These are phyloP conservation scores for Collybia sp. DNA, from an alignment of 768 basidiomycete genomes.

Conservation along the genomic window DNA sequence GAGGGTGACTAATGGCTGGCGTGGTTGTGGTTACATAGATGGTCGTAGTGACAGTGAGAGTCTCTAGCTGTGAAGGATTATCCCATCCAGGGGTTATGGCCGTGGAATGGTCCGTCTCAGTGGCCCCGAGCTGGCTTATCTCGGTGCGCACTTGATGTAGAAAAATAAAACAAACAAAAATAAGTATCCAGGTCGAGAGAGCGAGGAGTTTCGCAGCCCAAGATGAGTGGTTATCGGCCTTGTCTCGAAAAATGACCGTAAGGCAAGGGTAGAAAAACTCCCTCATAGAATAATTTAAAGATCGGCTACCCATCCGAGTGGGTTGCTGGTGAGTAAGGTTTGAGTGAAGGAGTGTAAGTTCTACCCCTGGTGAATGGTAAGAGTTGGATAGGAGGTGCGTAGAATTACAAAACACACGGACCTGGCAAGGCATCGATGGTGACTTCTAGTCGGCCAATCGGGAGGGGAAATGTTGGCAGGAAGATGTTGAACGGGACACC, in stretches of 20 bases:
- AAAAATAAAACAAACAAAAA: conserved; percentile 21
- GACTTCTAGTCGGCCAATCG: conserved; percentile 64
- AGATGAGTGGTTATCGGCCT: conserved; percentile 7
- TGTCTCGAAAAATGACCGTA: conserved; percentile 28
- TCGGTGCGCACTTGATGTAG: conserved; percentile 22
- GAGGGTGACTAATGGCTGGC: conserved; percentile 15
- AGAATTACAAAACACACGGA: conserved; percentile 22
- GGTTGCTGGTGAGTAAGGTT: conserved; percentile 53
- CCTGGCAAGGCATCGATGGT: conserved; percentile 49
- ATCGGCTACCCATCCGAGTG: conserved; percentile 31
- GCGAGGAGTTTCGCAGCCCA: conserved; percentile 13
- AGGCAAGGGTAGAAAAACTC: conserved; percentile 57
- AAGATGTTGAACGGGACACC: conserved; percentile 39
- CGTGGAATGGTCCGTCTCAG: conserved; percentile 19
- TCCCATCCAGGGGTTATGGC: conserved; percentile 15
- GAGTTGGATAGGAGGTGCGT: conserved; percentile 5
- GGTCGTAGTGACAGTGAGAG: conserved; percentile 39
- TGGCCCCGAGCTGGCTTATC: conserved; percentile 18
- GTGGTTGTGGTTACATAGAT: conserved; percentile 19
- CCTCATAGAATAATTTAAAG: conserved; percentile 54
- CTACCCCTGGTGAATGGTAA: conserved; percentile 27
- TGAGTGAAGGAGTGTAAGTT: conserved; percentile 39
- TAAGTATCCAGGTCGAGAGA: conserved; percentile 21
- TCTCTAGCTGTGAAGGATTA: conserved; percentile 11
- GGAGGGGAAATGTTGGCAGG: conserved; percentile 70